Percentiles rank a stretch among this genome's conserved stretches.
Evolutionary conservation across 495 filamentous ascomycete genomes (phyloP).

Genomic region (Lindgomyces ingoldianus): DNA sequence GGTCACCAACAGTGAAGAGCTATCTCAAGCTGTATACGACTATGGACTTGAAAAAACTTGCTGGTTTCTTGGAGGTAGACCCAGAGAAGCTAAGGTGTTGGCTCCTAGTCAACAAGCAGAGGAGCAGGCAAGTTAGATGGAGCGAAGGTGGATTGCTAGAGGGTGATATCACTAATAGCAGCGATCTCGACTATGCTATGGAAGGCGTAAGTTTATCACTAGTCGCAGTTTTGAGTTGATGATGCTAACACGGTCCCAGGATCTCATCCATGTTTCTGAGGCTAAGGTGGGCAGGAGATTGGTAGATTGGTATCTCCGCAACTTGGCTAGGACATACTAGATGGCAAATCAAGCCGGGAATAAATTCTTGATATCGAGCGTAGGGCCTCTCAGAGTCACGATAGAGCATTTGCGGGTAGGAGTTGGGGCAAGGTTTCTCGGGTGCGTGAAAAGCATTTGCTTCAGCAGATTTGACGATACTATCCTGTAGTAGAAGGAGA

Average conservation of each 20-base stretch:
- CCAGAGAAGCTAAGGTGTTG: conserved; percentile 87
- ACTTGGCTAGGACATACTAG: conserved; percentile 88
- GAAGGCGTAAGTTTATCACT: conserved; percentile 67
- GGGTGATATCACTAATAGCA: conserved; percentile 85
- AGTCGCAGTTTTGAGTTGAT: background rate
- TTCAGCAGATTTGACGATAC: background rate
- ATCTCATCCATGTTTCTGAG: conserved; percentile 97
- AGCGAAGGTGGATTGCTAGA: conserved; percentile 85
- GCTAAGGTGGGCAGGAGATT: conserved; percentile 95
- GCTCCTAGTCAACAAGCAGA: conserved; percentile 96
- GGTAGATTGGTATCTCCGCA: conserved; percentile 98
- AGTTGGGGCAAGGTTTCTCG: conserved; percentile 3
- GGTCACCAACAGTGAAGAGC: conserved; percentile 90
- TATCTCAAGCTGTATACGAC: conserved; percentile 99
- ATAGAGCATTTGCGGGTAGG: conserved; percentile 23
- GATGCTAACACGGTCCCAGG: conserved; percentile 49
- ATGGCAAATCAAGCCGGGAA: background rate
- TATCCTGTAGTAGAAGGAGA: background rate
- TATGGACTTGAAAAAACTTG: conserved; percentile 97
- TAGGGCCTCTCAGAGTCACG: background rate
- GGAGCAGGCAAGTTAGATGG: conserved; percentile 94
- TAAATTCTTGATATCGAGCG: background rate
- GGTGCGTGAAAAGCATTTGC: conserved; percentile 27
- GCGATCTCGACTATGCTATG: conserved; percentile 94
- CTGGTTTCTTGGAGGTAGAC: conserved; percentile 92